Evolutionary conservation across 345 rosid genomes (phyloP).

Genomic region (Turnera subulata): DNA sequence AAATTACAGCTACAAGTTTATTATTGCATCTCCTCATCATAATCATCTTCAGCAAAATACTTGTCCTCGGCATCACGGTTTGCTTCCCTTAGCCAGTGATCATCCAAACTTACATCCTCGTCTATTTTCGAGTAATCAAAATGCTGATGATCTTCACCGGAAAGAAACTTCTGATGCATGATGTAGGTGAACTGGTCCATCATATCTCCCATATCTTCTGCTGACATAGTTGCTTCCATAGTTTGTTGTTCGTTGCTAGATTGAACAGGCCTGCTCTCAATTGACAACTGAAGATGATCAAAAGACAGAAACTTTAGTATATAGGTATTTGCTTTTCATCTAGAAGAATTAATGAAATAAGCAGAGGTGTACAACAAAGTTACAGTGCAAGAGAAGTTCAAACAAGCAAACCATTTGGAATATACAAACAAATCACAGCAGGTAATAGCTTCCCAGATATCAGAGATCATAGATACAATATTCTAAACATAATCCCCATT

Average conservation of each 20-base stretch:
- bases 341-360: no score
- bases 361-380: no score
- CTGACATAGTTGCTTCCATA: slow-evolving; percentile 33
- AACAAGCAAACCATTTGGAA: no score
- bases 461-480: no score
- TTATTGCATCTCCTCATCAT: slow-evolving; percentile 5
- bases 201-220: slow-evolving; percentile 33
- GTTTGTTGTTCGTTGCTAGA: slow-evolving; percentile 11
- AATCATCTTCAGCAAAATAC: slow-evolving; percentile 50
- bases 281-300: slow-evolving; percentile 18
- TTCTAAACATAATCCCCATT: no score
- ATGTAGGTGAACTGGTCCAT: no score
- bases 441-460: no score
- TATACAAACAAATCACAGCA: no score
- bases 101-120: slow-evolving; percentile 77
- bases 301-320: neutral
- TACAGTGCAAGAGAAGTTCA: no score
- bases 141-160: slow-evolving; percentile 82
- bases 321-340: no score
- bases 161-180: slow-evolving; percentile 33
- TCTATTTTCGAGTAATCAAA: slow-evolving; percentile 89
- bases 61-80: slow-evolving; percentile 82
- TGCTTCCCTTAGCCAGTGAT: slow-evolving; percentile 85
- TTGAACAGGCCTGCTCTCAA: slow-evolving; percentile 1
- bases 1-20: no score